A percentile compares a stretch with the other conserved stretches of the same genome.
phyloP scores from a whole-genome alignment of 352 stramenopile species.

The Phytopythium helicoides region DNA sequence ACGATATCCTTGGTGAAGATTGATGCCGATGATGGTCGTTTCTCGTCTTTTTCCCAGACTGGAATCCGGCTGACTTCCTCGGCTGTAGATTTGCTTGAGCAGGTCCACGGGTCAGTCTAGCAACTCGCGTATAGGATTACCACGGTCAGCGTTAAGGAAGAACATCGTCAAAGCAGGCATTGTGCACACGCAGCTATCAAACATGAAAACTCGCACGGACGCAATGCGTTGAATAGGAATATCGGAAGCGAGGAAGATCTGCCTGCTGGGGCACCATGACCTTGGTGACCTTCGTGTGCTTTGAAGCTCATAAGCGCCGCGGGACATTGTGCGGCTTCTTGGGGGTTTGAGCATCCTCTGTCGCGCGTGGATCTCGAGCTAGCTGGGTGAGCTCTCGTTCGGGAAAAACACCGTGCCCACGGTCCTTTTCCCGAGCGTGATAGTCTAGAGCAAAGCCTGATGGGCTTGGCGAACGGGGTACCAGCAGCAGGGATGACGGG shows the following conservation, averaged over 20 bases:
- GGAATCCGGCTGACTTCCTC: slow-evolving; percentile 93
- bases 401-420: slow-evolving; percentile 95
- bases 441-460: slow-evolving; percentile 92
- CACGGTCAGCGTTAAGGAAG: slow-evolving; percentile 4
- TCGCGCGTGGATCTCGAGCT: slow-evolving; percentile 95
- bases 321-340: slow-evolving; percentile 96
- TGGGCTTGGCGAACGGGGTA: slow-evolving; percentile 89
- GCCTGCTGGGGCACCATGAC: slow-evolving; percentile 93
- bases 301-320: slow-evolving; percentile 81
- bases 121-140: slow-evolving; percentile 49
- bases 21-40: slow-evolving; percentile 94
- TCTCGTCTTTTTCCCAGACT: slow-evolving; percentile 94
- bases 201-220: slow-evolving; percentile 12
- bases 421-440: slow-evolving; percentile 90
- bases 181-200: slow-evolving; percentile 38
- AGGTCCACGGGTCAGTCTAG: slow-evolving; percentile 45
- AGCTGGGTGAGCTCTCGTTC: slow-evolving; percentile 93
- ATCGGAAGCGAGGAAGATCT: slow-evolving; percentile 74
- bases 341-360: slow-evolving; percentile 88
- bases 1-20: slow-evolving; percentile 94
- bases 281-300: slow-evolving; percentile 74
- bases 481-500: slow-evolving; percentile 93
- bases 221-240: slow-evolving; percentile 37
- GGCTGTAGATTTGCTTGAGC: slow-evolving; percentile 85
- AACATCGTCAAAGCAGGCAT: slow-evolving; percentile 7